Conservation (phyloP, 1,284 basidiomycete genomes). For the Nidula niveotomentosa region DNA sequence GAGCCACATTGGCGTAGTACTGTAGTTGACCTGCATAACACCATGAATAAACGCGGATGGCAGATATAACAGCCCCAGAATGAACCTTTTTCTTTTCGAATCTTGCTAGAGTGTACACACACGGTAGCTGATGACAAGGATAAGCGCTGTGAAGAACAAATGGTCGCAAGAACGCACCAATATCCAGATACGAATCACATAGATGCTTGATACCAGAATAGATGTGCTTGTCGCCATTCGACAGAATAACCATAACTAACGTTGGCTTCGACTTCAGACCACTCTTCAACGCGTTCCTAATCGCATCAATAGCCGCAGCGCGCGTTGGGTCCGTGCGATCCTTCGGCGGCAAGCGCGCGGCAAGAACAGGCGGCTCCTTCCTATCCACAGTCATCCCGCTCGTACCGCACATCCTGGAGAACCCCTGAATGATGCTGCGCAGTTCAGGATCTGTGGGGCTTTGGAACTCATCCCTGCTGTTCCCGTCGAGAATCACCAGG, state of each 20-base stretch:
- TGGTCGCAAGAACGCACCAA: constrained; percentile 29
- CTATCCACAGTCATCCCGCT: constrained; percentile 57
- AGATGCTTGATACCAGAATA: constrained; percentile 73
- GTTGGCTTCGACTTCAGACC: constrained; percentile 23
- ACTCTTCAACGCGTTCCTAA: constrained; percentile 23
- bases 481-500: constrained; percentile 59
- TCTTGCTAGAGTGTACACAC: constrained; percentile 65
- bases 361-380: constrained; percentile 29
- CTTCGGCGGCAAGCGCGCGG: constrained; percentile 45
- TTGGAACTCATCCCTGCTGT: constrained; percentile 42
- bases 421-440: constrained; percentile 39
- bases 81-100: constrained; percentile 57
- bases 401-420: constrained; percentile 54
- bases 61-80: constrained; percentile 33
- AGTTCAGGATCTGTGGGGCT: constrained; percentile 49
- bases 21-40: constrained; percentile 51
- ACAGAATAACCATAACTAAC: constrained; percentile 57
- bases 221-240: constrained; percentile 64
- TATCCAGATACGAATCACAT: constrained; percentile 62
- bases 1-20: constrained; percentile 76
- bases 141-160: neutral
- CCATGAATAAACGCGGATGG: constrained; percentile 28
- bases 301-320: constrained; percentile 35
- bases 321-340: constrained; percentile 46
- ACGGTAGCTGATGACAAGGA: constrained; percentile 43